A percentile compares a stretch with the other conserved stretches of the same genome.
phyloP scores from a whole-genome alignment of 1,284 basidiomycete genomes.

The Heterobasidion parviporum region DNA sequence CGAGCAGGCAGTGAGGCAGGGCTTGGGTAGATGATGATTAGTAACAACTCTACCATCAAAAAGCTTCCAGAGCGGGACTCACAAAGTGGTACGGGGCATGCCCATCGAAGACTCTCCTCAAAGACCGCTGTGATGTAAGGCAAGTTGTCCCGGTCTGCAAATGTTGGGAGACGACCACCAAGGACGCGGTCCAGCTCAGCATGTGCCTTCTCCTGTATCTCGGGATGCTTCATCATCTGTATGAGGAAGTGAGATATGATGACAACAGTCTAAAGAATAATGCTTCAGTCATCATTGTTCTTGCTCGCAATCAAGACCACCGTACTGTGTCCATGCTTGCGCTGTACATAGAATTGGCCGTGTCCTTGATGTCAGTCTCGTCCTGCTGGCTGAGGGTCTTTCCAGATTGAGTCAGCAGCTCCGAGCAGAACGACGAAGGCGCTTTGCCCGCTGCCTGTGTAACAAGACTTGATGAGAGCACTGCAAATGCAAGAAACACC shows the following conservation, averaged over 20 bases:
- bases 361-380: neutral
- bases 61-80: slow-evolving; percentile 19
- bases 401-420: neutral
- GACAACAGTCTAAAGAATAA: slow-evolving; percentile 30
- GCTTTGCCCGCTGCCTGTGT: neutral
- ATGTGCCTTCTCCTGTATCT: slow-evolving; percentile 40
- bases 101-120: slow-evolving; percentile 1
- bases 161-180: slow-evolving; percentile 42
- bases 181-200: slow-evolving; percentile 48
- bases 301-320: neutral
- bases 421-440: neutral
- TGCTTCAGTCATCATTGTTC: slow-evolving; percentile 12
- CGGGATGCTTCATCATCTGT: slow-evolving; percentile 47
- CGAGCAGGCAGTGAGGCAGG: slow-evolving; percentile 1
- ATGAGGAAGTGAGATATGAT: slow-evolving; percentile 48
- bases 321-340: neutral
- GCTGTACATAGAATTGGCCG: neutral
- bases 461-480: neutral
- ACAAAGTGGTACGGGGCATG: slow-evolving; percentile 18
- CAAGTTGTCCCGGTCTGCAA: slow-evolving; percentile 38
- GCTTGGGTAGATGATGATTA: neutral
- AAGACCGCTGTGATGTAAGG: slow-evolving; percentile 26
- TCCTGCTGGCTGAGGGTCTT: neutral
- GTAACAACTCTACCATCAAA: no score
- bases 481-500: neutral